Conservation (phyloP, 106 monocot species). For the Cymbidium sinense region DNA sequence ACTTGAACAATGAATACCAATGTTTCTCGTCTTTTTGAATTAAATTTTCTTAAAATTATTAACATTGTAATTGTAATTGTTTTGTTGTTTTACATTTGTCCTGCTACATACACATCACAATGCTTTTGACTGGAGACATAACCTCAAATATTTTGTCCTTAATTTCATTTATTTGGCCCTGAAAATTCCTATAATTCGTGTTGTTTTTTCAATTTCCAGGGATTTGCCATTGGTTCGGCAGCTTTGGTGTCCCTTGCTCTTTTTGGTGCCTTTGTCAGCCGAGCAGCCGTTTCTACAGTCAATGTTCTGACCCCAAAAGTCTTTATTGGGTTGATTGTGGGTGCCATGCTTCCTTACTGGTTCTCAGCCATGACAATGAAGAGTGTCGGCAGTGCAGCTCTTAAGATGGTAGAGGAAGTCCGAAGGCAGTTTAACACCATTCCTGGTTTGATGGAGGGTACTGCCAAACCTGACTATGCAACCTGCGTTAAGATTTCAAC, state of each 20-base stretch:
- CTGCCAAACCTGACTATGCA: conserved; percentile 63
- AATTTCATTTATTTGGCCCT: neutral
- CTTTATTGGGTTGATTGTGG: conserved; percentile 63
- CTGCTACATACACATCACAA: too few relatives aligned
- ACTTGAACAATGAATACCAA: too few relatives aligned
- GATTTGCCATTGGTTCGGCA: conserved; percentile 80
- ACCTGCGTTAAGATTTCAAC: conserved; percentile 81
- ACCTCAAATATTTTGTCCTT: neutral
- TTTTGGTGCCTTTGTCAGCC: conserved; percentile 73
- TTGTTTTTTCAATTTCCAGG: conserved; percentile 19
- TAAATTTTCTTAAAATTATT: too few relatives aligned
- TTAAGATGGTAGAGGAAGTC: conserved; percentile 82
- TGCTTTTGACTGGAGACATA: too few relatives aligned
- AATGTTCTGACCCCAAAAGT: conserved; percentile 62
- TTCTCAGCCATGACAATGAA: conserved; percentile 88
- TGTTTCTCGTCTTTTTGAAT: too few relatives aligned
- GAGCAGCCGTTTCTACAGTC: conserved; percentile 42
- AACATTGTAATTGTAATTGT: too few relatives aligned
- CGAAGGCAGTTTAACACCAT: conserved; percentile 71
- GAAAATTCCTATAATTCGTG: too few relatives aligned
- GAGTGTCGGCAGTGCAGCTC: conserved; percentile 71
- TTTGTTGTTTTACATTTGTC: too few relatives aligned
- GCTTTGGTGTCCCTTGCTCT: conserved; percentile 69
- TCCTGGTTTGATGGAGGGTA: conserved; percentile 73
- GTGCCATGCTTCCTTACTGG: conserved; percentile 86